Conservation (phyloP, 2,329 filamentous ascomycete genomes). For the Curvularia eragrostidis region DNA sequence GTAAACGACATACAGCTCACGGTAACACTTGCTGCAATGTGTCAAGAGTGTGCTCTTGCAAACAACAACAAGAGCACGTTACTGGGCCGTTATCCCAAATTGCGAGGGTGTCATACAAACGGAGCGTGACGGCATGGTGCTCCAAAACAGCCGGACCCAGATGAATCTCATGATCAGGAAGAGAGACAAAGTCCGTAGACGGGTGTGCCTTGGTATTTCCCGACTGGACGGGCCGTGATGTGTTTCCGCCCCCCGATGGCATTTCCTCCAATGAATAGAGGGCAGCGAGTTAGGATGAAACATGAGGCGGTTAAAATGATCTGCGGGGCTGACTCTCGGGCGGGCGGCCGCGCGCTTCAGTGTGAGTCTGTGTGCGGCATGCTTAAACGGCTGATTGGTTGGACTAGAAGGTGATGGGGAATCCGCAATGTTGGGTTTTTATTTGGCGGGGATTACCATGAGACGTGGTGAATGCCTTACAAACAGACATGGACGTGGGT, state of each 20-base stretch:
- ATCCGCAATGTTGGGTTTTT: slow-evolving; percentile 6
- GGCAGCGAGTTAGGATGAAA: slow-evolving; percentile 26
- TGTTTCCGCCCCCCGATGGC: slow-evolving; percentile 19
- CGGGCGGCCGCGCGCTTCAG: slow-evolving; percentile 25
- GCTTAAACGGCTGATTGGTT: slow-evolving; percentile 20
- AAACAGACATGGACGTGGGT: background rate
- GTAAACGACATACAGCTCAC: background rate
- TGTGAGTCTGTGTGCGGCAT: slow-evolving; percentile 17
- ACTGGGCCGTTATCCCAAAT: background rate
- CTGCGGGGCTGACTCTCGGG: slow-evolving; percentile 11
- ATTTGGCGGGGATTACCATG: slow-evolving; percentile 12
- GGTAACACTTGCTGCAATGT: background rate
- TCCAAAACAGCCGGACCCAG: slow-evolving; percentile 1
- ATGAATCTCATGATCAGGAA: slow-evolving; percentile 8
- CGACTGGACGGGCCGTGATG: slow-evolving; percentile 22
- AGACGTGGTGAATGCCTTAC: slow-evolving; percentile 4
- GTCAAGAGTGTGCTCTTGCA: background rate
- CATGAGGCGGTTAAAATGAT: slow-evolving; percentile 23
- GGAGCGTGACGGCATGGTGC: background rate
- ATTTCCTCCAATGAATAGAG: slow-evolving; percentile 28
- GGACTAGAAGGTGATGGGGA: slow-evolving; percentile 1
- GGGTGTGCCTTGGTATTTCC: slow-evolving; percentile 19
- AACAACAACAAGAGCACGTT: background rate
- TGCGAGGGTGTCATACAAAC: background rate
- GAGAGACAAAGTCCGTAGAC: slow-evolving; percentile 10